Evolutionary conservation across 225 moss, liverwort and hornwort genomes (phyloP).

Genomic region (Asterella californica): DNA sequence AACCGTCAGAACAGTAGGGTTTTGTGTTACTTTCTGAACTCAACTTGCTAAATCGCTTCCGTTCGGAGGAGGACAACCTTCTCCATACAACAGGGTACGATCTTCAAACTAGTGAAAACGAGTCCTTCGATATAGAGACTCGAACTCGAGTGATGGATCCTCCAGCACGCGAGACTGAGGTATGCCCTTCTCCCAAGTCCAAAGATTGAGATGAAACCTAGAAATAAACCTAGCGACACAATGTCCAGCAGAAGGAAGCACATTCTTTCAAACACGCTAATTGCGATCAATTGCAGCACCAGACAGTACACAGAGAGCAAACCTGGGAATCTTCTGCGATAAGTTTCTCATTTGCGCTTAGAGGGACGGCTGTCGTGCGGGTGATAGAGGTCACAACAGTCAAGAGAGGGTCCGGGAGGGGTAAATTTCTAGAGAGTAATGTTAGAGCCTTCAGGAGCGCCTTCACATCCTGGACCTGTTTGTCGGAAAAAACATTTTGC

Average conservation of each 20-base stretch:
- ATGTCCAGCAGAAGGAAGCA: slow-evolving; percentile 1
- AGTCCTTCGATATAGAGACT: background rate
- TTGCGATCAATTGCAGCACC: background rate
- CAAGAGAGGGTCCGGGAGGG: slow-evolving; percentile 42
- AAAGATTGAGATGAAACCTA: slow-evolving; percentile 2
- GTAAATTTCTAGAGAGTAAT: slow-evolving; percentile 50
- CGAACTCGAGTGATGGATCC: background rate
- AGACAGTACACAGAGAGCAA: slow-evolving; percentile 13
- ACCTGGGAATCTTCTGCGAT: slow-evolving; percentile 34
- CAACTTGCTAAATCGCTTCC: background rate
- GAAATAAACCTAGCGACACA: slow-evolving; percentile 5
- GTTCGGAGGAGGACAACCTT: background rate
- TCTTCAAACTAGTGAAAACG: background rate
- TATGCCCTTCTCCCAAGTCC: background rate
- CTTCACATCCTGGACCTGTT: slow-evolving; percentile 45
- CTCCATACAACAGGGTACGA: background rate
- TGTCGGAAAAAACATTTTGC: slow-evolving; percentile 25
- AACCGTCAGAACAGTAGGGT: background rate
- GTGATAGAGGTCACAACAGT: slow-evolving; percentile 39
- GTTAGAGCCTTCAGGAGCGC: slow-evolving; percentile 48
- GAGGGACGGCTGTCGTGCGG: slow-evolving; percentile 11
- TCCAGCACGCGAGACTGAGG: slow-evolving; percentile 1
- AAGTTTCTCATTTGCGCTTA: slow-evolving; percentile 11
- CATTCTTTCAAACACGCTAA: slow-evolving; percentile 22
- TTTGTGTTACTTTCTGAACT: background rate